Evolutionary conservation across 305 asterid genomes (phyloP), one percentile per base, ranked within the genome.

Genomic region (Lippia alba): DNA sequence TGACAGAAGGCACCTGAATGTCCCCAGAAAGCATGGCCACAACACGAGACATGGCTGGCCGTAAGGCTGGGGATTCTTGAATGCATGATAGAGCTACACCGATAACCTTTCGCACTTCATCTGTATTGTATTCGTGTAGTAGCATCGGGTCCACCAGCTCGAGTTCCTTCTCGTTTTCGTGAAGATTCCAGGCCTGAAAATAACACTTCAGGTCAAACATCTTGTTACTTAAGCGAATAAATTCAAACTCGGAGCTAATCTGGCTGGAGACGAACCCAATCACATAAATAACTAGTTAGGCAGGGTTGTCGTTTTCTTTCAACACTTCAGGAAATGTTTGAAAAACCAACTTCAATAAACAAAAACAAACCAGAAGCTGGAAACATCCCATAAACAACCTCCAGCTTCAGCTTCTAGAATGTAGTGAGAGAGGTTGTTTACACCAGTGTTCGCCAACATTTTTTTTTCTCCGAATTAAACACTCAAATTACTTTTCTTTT

Each of bases 21-120:
- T 93, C 97, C 5, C 98, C 97, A 1, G 90, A 69, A 58, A 91
- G 91, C 98, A 91, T 91, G 0, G 96, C 92, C 80, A 89, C 85
- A 0, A 71, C 97, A 18, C 97, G 96, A 30, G 98, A 89, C 97
- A 89, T 91, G n/a, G 87, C 63, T 3, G 98, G 98, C 19, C 96
- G 85, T 50, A 85, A 56, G 20, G 78, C 62, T 1, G 97, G 96
- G 8, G 97, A 75, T 19, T 97, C 78, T 78, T 93, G 97, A 11
- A 91, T 93, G 86, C 96, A 93, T n/a, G 89, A 66, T 40, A 93
- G 96, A 41, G 91, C 87, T 8, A 88, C 82, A 50, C 82, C 89
- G 6, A 86, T 84, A 12, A 87, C 83, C 67, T 80, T 85, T 74
- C 72, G 82, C 3, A 86, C 96, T 73, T 80, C 94, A n/a, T 79